These are phyloP conservation scores for Cucurbita ficifolia DNA, from an alignment of 306 rosid genomes.

Conservation along the genomic window DNA sequence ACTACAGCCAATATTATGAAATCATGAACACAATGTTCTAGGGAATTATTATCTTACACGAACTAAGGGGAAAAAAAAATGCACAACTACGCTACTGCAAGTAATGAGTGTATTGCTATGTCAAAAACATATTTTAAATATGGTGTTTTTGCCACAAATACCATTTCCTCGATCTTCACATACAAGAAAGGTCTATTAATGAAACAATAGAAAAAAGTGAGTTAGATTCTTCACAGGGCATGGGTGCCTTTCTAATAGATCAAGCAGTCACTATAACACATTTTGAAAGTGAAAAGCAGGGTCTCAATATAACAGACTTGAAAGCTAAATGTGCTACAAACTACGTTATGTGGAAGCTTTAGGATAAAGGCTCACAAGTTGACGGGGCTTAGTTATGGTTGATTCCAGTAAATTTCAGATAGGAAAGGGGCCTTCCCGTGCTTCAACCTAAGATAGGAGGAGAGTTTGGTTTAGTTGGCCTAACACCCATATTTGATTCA, in stretches of 20 bases:
- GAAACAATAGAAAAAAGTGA: neutral
- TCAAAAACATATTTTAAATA: neutral
- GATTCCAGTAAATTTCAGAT: neutral
- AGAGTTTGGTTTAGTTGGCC: too few species aligned
- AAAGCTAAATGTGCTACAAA: neutral
- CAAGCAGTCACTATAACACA: neutral
- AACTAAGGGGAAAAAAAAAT: neutral
- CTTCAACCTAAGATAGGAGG: neutral
- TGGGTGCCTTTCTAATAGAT: neutral
- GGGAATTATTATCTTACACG: neutral
- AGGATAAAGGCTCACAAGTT: neutral
- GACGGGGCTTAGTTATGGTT: neutral
- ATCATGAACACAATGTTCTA: neutral
- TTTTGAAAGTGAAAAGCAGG: neutral
- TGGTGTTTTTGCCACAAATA: neutral
- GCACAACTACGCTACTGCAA: neutral
- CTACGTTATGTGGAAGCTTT: neutral
- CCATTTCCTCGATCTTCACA: neutral
- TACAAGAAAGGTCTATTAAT: neutral
- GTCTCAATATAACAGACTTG: neutral
- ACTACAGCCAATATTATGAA: neutral
- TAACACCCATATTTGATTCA: too few species aligned
- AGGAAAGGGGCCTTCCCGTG: neutral
- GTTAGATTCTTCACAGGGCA: too few species aligned
- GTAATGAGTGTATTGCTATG: neutral